Base-by-base conservation (phyloP, 208 protist genomes). In the Spongospora subterranea region DNA sequence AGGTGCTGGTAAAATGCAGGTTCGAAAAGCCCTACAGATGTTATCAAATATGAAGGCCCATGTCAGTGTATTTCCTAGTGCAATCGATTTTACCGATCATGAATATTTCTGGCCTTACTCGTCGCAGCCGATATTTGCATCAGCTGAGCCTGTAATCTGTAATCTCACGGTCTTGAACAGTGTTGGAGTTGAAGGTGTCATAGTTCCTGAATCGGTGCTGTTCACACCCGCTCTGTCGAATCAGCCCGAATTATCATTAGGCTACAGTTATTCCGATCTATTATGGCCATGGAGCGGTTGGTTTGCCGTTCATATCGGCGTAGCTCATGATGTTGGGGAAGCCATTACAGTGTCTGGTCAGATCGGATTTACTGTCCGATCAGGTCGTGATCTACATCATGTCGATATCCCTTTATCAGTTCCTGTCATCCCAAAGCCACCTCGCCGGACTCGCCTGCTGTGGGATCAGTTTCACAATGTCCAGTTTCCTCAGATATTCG, bases 391-490 rank as follows among this genome's bases (percentile, higher is more conserved):
- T 24, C 64, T 32, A 43, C 39, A 89, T 65, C 11, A 89, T 76
- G 17, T 89, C n/a, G 29, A 91, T 32, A 92, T 92, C 82, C 89
- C 90, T 20, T 32, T 89, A n/a, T 20, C 32, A 45, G 6, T 1
- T 0, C 29, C 24, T 0, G 91, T 97, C 0, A 89, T 95, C 39
- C 94, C 95, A 13, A 94, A 95, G 24, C 98, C 98, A 43, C 92
- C 95, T 32, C 94, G 97, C 11, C 0, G 77, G 20, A 90, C 93
- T 54, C 94, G 98, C 11, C 90, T 99, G 1, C 95, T 98, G 40
- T 97, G 97, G 90, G 98, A 99, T 91, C 96, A 98, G 77, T 97
- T 93, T 88, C 98, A 98, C 91, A 97, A 96, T 82, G 95, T 98
- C 90, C 94, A 95, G 20, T 98, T 98, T 93, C 98, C 98, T 89